Evolutionary conservation across 2,329 filamentous ascomycete genomes (phyloP), one percentile per base, ranked within the genome.

Genomic region (Venturia asperata): DNA sequence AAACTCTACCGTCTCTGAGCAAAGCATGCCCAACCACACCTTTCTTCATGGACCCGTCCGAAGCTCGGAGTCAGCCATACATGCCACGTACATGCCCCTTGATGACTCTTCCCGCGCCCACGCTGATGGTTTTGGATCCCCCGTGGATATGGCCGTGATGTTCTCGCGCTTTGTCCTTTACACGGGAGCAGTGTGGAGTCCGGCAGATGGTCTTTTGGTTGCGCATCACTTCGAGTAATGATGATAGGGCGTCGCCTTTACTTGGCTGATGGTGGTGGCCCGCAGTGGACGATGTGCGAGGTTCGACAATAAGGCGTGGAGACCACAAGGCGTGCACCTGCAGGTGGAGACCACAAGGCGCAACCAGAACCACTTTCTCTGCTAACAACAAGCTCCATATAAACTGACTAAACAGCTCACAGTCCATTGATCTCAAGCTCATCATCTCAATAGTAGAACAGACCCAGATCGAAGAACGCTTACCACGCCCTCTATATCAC

Each of bases 271-370:
- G n/a, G n/a, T n/a, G 42, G 9, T n/a, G 30, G 27, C 30, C 52
- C 52, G 52, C 52, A 19, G 37, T 56, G 27, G 3, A 37, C 30
- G 27, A 56, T 21, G 37, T 56, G 30, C 2, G 24, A 37, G 17
- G 52, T 34, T 56, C 52, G 52, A 56, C 52, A 56, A 56, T 37
- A 56, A 56, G 52, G 52, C 52, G 52, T n/a, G 52, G 27, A 56
- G 27, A 37, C 27, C 27, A 56, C 24, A 56, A 37, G 52, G 52
- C 52, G 52, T n/a, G n/a, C n/a, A n/a, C n/a, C n/a, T n/a, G n/a
- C n/a, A n/a, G n/a, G 52, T n/a, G 52, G 27, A 56, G 27, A 37
- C 27, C 27, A 56, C 24, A 56, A 37, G 52, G 52, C 52, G 52
- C 30, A 56, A n/a, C 27, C 30, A 37, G 52, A 34, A 56, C 52